Percentiles rank a stretch among this genome's conserved stretches.
phyloP scores from a whole-genome alignment of 805 yeast species.

The Zygotorulaspora chibaensis region DNA sequence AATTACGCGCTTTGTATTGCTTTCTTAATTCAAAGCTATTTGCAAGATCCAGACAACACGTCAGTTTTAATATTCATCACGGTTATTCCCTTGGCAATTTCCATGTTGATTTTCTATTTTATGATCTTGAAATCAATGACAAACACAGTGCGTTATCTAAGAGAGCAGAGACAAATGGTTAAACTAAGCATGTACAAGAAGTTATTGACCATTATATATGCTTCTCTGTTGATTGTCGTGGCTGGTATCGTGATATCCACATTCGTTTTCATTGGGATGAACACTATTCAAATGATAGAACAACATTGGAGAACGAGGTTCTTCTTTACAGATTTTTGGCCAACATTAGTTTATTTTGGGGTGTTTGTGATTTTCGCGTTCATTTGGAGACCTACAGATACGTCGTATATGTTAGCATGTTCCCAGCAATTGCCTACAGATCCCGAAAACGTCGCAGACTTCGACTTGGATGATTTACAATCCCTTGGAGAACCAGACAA shows the following conservation, averaged over 20 bases:
- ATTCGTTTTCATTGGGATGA: constrained; percentile 67
- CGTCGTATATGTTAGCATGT: constrained; percentile 90
- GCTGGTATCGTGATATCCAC: constrained; percentile 68
- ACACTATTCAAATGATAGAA: constrained; percentile 72
- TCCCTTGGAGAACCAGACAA: constrained; percentile 39
- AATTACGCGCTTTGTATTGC: constrained; percentile 54
- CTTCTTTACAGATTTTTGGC: constrained; percentile 91
- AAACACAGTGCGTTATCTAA: constrained; percentile 66
- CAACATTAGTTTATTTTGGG: constrained; percentile 77
- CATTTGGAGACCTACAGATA: constrained; percentile 97
- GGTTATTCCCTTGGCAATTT: constrained; percentile 65
- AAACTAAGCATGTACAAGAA: constrained; percentile 82
- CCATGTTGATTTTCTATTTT: constrained; percentile 69
- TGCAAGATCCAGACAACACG: constrained; percentile 47
- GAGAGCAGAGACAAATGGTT: constrained; percentile 84
- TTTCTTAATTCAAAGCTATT: constrained; percentile 52
- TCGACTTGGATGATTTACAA: constrained; percentile 55
- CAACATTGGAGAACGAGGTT: constrained; percentile 89
- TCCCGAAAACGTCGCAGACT: constrained; percentile 63
- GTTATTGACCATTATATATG: constrained; percentile 68
- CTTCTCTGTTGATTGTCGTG: constrained; percentile 64
- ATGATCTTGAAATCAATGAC: constrained; percentile 69
- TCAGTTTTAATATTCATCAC: constrained; percentile 51
- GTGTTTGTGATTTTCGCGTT: constrained; percentile 81
- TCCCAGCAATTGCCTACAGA: constrained; percentile 88